Conservation (phyloP, 208 protist species). For the Leishmania major region DNA sequence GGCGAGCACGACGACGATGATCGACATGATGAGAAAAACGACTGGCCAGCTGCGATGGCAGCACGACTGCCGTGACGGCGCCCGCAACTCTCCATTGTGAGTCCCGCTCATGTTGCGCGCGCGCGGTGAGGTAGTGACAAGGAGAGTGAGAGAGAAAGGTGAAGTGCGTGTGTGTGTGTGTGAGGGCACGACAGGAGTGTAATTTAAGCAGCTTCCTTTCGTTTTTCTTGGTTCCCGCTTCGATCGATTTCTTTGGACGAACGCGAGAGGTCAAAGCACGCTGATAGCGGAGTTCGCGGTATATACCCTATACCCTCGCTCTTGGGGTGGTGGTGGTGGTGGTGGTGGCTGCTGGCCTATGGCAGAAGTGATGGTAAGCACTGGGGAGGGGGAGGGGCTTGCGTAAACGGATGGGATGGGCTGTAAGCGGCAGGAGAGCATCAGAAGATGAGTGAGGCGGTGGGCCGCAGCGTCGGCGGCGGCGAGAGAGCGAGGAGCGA, state of each 20-base stretch:
- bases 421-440: not conserved
- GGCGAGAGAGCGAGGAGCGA: not conserved
- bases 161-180: not conserved
- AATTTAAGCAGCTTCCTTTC: not conserved
- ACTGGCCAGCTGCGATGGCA: slow-evolving; percentile 53
- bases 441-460: not conserved
- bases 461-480: not conserved
- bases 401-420: not conserved
- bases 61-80: slow-evolving; percentile 21
- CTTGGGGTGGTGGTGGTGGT: not conserved
- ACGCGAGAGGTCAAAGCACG: not conserved
- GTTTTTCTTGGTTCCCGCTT: no score
- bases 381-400: not conserved
- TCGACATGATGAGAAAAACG: slow-evolving; percentile 48
- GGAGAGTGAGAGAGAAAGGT: not conserved
- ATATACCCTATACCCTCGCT: not conserved
- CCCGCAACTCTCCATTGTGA: slow-evolving; percentile 10
- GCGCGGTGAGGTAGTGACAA: not conserved
- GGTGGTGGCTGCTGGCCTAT: not conserved
- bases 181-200: not conserved
- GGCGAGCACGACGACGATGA: slow-evolving; percentile 36
- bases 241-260: not conserved
- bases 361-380: not conserved
- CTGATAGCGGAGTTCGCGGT: not conserved
- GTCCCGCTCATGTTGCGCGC: slow-evolving; percentile 5